Base-by-base conservation (phyloP, 192 early-diverging fungal genomes). In the Gonapodya prolifera region DNA sequence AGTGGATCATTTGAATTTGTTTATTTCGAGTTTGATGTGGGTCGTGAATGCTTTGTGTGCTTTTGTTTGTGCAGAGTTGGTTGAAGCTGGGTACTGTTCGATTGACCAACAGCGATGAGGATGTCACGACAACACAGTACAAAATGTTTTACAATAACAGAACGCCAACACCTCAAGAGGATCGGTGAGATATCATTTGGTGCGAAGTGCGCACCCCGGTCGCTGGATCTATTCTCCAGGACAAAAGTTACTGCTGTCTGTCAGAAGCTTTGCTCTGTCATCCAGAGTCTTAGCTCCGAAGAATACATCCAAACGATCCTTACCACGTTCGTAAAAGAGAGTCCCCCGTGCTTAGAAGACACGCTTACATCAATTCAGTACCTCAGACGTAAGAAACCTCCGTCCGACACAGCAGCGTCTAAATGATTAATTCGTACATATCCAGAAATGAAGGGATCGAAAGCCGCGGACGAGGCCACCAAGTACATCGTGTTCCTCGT, bases 401-500 rank as follows among this genome's bases (percentile, higher is more conserved):
- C n/a, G n/a, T n/a, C n/a, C n/a, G n/a, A 29, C 8, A 16, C 71
- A 17, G 69, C 69, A 1, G 77, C 69, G 33, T 34, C 73, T 77
- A 77, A 2, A 32, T 1, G 1, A 33, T 30, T 28, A 75, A 28
- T 29, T 1, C 2, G 1, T 30, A 33, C 13, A 17, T 16, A 1
- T 17, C 8, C 28, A 70, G 16, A 29, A 82, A 77, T 30, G 31
- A 81, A 74, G 35, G 34, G 30, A 16, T 45, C 33, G 18, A 83
- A 86, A 2, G 87, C 88, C 34, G 92, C 94, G 29, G 97, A 99
- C 75, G 83, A 89, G 34, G 94, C 95, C 0, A 83, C 98, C 35
- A 94, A 94, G 75, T 97, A 96, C 80, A 86, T 94, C 30, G 92
- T 98, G 73, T 98, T 98, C 82, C 87, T 99, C 75, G 91, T 90